Conservation (phyloP, 2,329 filamentous ascomycete genomes). For the Metarhizium sp. region DNA sequence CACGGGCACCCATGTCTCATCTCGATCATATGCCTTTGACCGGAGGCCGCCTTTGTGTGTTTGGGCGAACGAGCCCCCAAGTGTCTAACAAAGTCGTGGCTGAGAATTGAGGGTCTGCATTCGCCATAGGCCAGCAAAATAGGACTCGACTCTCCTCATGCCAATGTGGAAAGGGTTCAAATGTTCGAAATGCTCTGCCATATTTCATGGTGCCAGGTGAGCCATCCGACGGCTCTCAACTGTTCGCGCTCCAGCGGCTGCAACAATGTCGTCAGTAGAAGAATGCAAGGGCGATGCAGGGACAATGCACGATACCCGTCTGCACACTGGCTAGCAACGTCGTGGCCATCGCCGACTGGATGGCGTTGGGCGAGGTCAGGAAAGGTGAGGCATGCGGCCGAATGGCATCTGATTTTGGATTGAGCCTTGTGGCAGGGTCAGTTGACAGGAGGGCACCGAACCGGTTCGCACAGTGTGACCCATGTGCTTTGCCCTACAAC, state of each 20-base stretch:
- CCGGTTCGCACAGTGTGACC: too few relatives aligned
- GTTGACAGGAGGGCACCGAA: too few relatives aligned
- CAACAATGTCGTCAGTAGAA: background rate
- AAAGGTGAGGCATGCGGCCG: background rate
- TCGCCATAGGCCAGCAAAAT: background rate
- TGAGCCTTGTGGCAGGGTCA: too few relatives aligned
- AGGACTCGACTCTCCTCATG: background rate
- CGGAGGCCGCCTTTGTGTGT: slow-evolving; percentile 3
- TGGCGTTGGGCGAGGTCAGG: background rate
- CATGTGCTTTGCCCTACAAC: too few relatives aligned
- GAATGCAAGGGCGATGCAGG: slow-evolving; percentile 7
- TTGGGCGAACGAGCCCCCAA: background rate
- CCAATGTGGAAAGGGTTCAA: background rate
- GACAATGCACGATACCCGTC: slow-evolving; percentile 1
- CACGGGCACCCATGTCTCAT: background rate
- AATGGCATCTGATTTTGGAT: too few relatives aligned
- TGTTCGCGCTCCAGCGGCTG: background rate
- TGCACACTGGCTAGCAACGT: background rate
- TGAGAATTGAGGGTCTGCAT: background rate
- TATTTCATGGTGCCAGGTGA: background rate
- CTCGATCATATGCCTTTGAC: slow-evolving; percentile 1
- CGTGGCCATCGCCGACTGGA: background rate
- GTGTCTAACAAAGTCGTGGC: background rate
- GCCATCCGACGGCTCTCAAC: background rate
- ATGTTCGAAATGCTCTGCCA: background rate